Conservation (phyloP, 2,329 filamentous ascomycete species). For the Aaosphaeria pasadenensis region DNA sequence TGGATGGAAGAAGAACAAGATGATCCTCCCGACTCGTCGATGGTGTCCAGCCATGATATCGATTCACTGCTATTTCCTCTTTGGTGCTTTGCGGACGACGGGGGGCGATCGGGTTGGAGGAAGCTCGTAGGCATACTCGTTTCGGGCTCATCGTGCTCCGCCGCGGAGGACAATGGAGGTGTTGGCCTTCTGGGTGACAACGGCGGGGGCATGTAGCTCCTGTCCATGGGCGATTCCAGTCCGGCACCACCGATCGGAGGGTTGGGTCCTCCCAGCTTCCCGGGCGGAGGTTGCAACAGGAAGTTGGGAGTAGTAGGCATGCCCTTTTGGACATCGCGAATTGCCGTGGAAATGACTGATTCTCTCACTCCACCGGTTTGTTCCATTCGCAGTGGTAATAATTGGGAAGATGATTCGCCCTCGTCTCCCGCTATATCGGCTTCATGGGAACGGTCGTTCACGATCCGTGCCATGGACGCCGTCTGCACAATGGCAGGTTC, state of each 20-base stretch:
- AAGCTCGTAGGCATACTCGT: conserved; percentile 14
- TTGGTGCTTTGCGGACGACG: conserved; percentile 17
- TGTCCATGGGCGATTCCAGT: conserved; percentile 52
- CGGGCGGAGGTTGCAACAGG: conserved; percentile 33
- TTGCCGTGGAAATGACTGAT: conserved; percentile 41
- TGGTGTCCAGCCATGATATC: conserved; percentile 91
- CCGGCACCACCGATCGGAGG: conserved; percentile 11
- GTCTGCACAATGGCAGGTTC: conserved; percentile 49
- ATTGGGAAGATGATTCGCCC: conserved; percentile 16
- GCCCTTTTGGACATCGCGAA: conserved; percentile 38
- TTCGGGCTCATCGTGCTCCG: conserved; percentile 12
- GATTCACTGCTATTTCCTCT: conserved; percentile 71
- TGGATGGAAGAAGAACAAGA: conserved; percentile 71
- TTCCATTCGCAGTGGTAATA: conserved; percentile 33
- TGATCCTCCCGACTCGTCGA: conserved; percentile 84
- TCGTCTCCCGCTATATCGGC: conserved; percentile 14
- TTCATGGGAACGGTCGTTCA: conserved; percentile 40
- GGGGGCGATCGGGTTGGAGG: conserved; percentile 19
- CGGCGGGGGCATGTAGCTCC: conserved; percentile 66
- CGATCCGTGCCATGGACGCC: conserved; percentile 52
- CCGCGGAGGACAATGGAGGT: conserved; percentile 40
- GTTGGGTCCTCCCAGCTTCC: conserved; percentile 15
- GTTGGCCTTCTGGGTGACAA: conserved; percentile 62
- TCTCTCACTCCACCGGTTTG: conserved; percentile 26
- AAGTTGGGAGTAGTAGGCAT: conserved; percentile 27